Evolutionary conservation across 2,329 filamentous ascomycete species (phyloP).

Genomic region (Capronia coronata): DNA sequence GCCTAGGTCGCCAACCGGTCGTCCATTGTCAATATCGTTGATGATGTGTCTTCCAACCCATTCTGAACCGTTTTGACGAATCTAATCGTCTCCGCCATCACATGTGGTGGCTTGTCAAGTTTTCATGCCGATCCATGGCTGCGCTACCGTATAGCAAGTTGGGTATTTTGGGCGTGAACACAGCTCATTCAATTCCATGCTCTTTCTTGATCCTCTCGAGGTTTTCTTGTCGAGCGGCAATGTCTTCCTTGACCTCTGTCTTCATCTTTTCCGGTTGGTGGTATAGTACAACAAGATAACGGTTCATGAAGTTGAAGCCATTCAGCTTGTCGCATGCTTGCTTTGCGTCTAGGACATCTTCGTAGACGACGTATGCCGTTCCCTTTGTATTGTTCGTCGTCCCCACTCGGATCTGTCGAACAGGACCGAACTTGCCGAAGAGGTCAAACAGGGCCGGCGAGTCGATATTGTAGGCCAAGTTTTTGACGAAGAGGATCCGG

Average conservation of each 20-base stretch:
- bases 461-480: conserved; percentile 99
- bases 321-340: conserved; percentile 98
- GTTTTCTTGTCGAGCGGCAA: conserved; percentile 89
- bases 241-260: conserved; percentile 80
- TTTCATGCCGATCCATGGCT: no score
- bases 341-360: conserved; percentile 98
- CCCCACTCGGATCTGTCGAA: conserved; percentile 96
- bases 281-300: conserved; percentile 86
- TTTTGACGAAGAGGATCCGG: conserved; percentile 99
- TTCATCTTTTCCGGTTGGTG: conserved; percentile 71
- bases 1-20: no score
- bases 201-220: conserved; percentile 97
- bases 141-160: no score
- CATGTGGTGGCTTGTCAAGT: no score
- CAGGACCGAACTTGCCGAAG: conserved; percentile 94
- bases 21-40: no score
- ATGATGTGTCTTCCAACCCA: no score
- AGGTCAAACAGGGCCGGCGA: conserved; percentile 97
- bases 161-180: no score
- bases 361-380: conserved; percentile 98
- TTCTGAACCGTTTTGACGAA: no score
- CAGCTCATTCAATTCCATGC: conserved; percentile 97
- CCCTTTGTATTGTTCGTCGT: conserved; percentile 97
- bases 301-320: conserved; percentile 99
- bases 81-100: no score